Percentiles rank a stretch among this genome's conserved stretches.
Evolutionary conservation across 2,329 filamentous ascomycete species (phyloP).

Genomic region (Acarospora socialis): DNA sequence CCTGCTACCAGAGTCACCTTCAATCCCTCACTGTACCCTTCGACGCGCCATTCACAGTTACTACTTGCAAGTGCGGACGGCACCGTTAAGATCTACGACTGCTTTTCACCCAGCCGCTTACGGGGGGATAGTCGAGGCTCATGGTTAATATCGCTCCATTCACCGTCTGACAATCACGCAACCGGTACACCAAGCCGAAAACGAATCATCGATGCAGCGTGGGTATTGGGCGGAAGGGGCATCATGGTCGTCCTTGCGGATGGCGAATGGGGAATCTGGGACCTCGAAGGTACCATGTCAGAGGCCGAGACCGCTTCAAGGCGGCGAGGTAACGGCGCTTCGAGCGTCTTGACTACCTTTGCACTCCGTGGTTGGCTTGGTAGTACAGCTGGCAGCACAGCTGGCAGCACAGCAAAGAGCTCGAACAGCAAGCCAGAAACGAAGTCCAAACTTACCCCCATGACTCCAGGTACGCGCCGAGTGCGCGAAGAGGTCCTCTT

Average conservation of each 20-base stretch:
- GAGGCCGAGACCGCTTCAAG: constrained; percentile 22
- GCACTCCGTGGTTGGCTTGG: constrained; percentile 28
- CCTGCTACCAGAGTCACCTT: constrained; percentile 39
- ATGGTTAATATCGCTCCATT: constrained; percentile 31
- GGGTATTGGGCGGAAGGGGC: constrained; percentile 31
- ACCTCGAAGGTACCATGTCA: constrained; percentile 31
- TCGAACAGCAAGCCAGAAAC: constrained; percentile 3
- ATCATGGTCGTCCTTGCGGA: constrained; percentile 31
- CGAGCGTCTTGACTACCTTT: constrained; percentile 27
- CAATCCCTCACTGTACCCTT: constrained; percentile 39
- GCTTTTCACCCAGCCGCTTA: constrained; percentile 27
- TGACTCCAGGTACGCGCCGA: constrained; percentile 35
- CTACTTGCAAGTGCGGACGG: constrained; percentile 42
- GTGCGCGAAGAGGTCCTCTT: constrained; percentile 31
- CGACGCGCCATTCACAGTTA: constrained; percentile 37
- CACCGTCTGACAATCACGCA: constrained; percentile 24
- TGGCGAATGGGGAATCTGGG: constrained; percentile 37
- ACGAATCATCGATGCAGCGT: constrained; percentile 30
- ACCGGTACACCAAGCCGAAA: constrained; percentile 24
- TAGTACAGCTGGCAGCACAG: constrained; percentile 15
- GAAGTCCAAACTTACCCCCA: constrained; percentile 24
- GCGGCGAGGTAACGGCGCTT: constrained; percentile 24
- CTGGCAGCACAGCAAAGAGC: constrained; percentile 13
- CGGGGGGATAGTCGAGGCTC: constrained; percentile 27
- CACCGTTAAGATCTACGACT: constrained; percentile 43